A percentile compares a stretch with the other conserved stretches of the same genome.
phyloP scores from a whole-genome alignment of 305 asterid species.

The Plantago coronopus region DNA sequence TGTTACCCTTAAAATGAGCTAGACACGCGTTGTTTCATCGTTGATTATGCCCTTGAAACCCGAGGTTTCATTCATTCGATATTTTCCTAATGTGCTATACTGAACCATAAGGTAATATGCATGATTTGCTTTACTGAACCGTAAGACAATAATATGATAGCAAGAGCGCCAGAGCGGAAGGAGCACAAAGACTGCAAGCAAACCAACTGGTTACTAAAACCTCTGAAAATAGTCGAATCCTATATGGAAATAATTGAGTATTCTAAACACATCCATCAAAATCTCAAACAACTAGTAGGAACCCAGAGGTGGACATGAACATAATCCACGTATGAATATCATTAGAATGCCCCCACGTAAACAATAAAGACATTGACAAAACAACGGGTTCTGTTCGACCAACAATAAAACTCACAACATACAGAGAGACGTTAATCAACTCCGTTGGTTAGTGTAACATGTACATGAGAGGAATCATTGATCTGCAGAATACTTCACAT shows the following conservation, averaged over 20 bases:
- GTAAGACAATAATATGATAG: too few relatives aligned
- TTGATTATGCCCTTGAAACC: too few relatives aligned
- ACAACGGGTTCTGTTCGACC: slow-evolving; percentile 1
- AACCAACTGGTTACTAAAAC: too few relatives aligned
- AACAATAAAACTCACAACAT: slow-evolving; percentile 9
- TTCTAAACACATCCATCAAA: neutral
- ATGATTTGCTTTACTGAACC: too few relatives aligned
- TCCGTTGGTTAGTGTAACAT: slow-evolving; percentile 27
- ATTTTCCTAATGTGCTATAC: too few relatives aligned
- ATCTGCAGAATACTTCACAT: slow-evolving; percentile 15
- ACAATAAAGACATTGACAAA: neutral
- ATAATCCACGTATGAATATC: neutral
- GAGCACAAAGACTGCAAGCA: too few relatives aligned
- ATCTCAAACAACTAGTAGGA: neutral
- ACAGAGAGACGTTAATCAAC: slow-evolving; percentile 13
- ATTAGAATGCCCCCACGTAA: too few relatives aligned
- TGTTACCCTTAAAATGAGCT: too few relatives aligned
- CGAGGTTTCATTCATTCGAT: too few relatives aligned
- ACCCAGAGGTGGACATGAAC: neutral
- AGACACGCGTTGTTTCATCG: too few relatives aligned
- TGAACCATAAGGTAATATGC: too few relatives aligned
- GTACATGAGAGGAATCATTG: slow-evolving; percentile 30
- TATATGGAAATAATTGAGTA: neutral
- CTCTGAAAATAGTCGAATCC: neutral
- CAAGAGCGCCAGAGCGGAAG: too few relatives aligned